A percentile compares a stretch with the other conserved stretches of the same genome.
Conservation (phyloP, 192 early-diverging fungal genomes). For the Linnemannia elongata region DNA sequence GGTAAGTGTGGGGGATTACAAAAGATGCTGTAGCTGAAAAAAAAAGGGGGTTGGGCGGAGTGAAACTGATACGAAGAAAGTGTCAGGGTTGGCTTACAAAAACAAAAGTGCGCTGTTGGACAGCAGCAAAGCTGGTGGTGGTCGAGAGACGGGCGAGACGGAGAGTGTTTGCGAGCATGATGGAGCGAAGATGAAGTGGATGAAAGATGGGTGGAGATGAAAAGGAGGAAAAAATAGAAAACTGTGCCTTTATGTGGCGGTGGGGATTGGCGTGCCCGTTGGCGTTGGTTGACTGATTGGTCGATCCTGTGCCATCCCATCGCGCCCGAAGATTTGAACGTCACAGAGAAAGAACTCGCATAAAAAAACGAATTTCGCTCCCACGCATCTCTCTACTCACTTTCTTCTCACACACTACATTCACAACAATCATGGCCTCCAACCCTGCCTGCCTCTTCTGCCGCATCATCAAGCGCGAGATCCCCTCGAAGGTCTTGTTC, state of each 20-base stretch:
- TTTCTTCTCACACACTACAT: constrained; percentile 23
- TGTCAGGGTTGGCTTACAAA: background rate
- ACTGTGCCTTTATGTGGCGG: background rate
- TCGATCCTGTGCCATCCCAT: background rate
- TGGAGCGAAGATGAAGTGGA: background rate
- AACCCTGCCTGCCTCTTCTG: constrained; percentile 89
- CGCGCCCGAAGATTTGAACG: background rate
- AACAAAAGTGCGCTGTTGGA: constrained; percentile 29
- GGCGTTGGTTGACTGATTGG: background rate
- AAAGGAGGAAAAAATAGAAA: background rate
- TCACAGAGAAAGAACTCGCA: background rate
- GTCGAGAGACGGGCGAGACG: constrained; percentile 14
- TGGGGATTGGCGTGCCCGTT: background rate
- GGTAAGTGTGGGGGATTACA: background rate
- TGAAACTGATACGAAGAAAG: background rate
- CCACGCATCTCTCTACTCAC: background rate
- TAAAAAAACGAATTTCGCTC: background rate
- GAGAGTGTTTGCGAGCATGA: constrained; percentile 4
- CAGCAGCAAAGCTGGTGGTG: background rate
- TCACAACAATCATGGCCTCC: constrained; percentile 60
- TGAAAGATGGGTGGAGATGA: background rate
- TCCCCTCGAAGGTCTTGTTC: constrained; percentile 84
- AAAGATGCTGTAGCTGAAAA: no score
- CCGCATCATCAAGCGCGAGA: constrained; percentile 88
- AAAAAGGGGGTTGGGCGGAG: background rate